These are phyloP conservation scores for Pholiota conissans DNA, from an alignment of 768 basidiomycete genomes.

Conservation along the genomic window DNA sequence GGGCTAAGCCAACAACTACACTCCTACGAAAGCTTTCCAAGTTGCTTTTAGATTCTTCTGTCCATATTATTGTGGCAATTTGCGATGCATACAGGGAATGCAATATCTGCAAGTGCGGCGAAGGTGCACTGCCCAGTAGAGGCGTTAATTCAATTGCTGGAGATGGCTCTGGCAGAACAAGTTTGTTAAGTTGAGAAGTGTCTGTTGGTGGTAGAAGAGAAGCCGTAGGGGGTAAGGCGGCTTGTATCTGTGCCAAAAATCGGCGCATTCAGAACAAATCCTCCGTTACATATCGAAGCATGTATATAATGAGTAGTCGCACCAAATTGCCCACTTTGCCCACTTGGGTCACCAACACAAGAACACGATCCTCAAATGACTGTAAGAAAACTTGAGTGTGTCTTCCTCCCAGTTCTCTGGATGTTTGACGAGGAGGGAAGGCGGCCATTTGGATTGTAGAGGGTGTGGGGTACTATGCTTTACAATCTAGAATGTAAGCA, in stretches of 20 bases:
- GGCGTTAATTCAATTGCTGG: conserved; percentile 76
- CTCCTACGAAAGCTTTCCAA: conserved; percentile 48
- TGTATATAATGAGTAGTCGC: conserved; percentile 17
- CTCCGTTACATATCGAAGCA: not conserved
- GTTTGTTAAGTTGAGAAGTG: conserved; percentile 30
- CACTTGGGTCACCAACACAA: conserved; percentile 89
- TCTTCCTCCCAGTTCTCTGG: conserved; percentile 51
- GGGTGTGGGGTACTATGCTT: no score
- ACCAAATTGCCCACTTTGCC: conserved; percentile 91
- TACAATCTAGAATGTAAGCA: no score
- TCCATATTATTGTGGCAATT: conserved; percentile 84
- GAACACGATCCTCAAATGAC: conserved; percentile 72
- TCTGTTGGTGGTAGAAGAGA: conserved; percentile 46
- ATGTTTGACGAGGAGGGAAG: conserved; percentile 50
- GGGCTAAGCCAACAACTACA: conserved; percentile 76
- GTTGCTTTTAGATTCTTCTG: conserved; percentile 39
- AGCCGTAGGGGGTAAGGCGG: conserved; percentile 64
- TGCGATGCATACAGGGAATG: conserved; percentile 85
- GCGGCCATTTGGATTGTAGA: conserved; percentile 26
- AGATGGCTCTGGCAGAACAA: conserved; percentile 56
- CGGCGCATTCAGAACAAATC: not conserved
- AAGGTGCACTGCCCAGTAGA: conserved; percentile 73
- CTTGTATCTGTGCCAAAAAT: conserved; percentile 66
- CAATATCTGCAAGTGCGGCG: conserved; percentile 66
- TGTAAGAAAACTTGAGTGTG: conserved; percentile 79